These are phyloP conservation scores for Euphorbia schlechtendalii DNA, from an alignment of 441 rosid species.

Conservation along the genomic window DNA sequence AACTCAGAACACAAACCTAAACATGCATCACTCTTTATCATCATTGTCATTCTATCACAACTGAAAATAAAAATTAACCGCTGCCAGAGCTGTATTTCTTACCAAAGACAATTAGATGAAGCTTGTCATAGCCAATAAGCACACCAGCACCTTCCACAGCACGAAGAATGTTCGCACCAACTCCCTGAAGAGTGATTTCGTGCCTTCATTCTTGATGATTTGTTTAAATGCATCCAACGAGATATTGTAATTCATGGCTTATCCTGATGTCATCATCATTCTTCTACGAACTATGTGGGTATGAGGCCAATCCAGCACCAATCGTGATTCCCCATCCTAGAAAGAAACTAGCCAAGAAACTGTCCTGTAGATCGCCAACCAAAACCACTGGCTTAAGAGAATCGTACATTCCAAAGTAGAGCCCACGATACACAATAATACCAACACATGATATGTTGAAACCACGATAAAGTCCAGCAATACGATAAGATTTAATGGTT, in stretches of 20 bases:
- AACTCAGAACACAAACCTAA: conserved; percentile 8
- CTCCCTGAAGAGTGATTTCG: conserved; percentile 86
- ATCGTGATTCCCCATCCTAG: conserved; percentile 90
- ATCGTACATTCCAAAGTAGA: conserved; percentile 92
- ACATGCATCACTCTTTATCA: conserved; percentile 12
- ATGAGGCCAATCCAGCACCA: conserved; percentile 86
- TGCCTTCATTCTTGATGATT: conserved; percentile 71
- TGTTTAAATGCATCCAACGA: conserved; percentile 68
- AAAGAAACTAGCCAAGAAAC: conserved; percentile 79
- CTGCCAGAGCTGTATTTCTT: conserved; percentile 84
- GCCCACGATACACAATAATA: conserved; percentile 77
- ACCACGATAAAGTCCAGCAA: conserved; percentile 88
- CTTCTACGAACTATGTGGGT: conserved; percentile 88
- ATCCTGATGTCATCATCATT: conserved; percentile 99
- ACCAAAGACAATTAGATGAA: conserved; percentile 72
- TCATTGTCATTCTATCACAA: conserved; percentile 21
- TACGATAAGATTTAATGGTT: conserved; percentile 71
- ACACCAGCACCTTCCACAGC: conserved; percentile 97
- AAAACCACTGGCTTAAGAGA: conserved; percentile 87
- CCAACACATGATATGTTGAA: conserved; percentile 82
- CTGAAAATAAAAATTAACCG: conserved; percentile 34
- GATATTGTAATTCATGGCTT: conserved; percentile 85
- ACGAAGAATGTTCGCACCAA: conserved; percentile 90
- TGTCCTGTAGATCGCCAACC: conserved; percentile 67
- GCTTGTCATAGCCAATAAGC: conserved; percentile 87